Percentiles rank a stretch among this genome's conserved stretches.
phyloP scores from a whole-genome alignment of 2,329 filamentous ascomycete species.

The Nothopassalora personata region DNA sequence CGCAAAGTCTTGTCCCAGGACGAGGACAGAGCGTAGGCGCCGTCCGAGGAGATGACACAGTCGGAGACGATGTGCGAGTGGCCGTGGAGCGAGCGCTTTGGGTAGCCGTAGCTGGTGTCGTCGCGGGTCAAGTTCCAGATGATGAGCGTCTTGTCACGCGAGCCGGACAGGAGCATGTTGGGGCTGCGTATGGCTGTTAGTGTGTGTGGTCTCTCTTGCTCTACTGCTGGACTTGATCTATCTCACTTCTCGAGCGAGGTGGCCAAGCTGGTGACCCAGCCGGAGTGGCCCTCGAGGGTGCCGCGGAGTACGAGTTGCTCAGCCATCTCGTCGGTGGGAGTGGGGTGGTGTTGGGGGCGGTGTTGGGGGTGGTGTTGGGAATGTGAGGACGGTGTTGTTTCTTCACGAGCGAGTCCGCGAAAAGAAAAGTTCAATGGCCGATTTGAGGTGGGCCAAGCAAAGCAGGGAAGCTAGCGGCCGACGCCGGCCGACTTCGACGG shows the following conservation, averaged over 20 bases:
- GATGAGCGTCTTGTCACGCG: conserved; percentile 98
- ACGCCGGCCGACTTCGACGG: background rate
- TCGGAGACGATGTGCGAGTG: conserved; percentile 99
- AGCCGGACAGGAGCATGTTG: conserved; percentile 98
- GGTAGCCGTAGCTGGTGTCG: conserved; percentile 96
- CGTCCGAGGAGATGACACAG: conserved; percentile 99
- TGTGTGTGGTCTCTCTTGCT: conserved; percentile 33
- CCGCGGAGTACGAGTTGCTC: conserved; percentile 42
- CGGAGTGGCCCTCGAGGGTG: conserved; percentile 75
- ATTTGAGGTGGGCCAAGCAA: background rate
- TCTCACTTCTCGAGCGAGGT: conserved; percentile 93
- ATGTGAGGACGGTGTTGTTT: background rate
- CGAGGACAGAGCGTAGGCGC: conserved; percentile 95
- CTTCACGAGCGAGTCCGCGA: background rate
- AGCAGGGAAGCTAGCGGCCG: background rate
- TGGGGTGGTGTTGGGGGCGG: background rate
- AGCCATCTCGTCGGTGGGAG: conserved; percentile 26
- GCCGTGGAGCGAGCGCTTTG: conserved; percentile 96
- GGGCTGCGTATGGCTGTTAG: conserved; percentile 53
- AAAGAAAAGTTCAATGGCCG: background rate
- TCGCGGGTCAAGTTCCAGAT: conserved; percentile 99
- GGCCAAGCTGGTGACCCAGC: conserved; percentile 98
- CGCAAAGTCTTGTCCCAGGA: conserved; percentile 99
- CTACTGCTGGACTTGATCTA: conserved; percentile 27
- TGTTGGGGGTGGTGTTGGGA: background rate